Conservation (phyloP, 2,329 filamentous ascomycete species). For the Seiridium cupressi region DNA sequence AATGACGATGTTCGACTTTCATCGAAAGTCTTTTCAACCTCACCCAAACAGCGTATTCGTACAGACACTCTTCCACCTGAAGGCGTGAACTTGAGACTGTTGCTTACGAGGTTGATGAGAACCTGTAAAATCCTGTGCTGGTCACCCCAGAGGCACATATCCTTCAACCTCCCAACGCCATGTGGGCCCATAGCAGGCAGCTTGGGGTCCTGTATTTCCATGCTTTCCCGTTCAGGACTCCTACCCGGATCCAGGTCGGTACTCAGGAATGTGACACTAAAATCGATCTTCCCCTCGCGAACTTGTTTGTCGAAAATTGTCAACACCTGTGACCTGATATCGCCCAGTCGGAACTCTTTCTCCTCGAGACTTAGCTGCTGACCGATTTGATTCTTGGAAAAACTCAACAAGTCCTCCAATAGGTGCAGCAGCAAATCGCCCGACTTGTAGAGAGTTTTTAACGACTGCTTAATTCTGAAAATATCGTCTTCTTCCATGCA, state of each 20-base stretch:
- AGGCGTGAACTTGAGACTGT: conserved; percentile 88
- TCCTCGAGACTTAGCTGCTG: conserved; percentile 80
- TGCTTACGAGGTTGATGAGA: conserved; percentile 91
- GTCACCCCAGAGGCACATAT: conserved; percentile 91
- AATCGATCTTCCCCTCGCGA: conserved; percentile 72
- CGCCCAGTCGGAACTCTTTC: conserved; percentile 80
- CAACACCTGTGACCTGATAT: conserved; percentile 77
- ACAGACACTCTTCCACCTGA: conserved; percentile 72
- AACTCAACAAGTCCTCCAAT: conserved; percentile 84
- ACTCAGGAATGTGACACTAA: conserved; percentile 70
- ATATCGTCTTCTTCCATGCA: conserved; percentile 90
- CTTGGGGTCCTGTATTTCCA: conserved; percentile 30
- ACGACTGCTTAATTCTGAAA: conserved; percentile 72
- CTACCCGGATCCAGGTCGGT: conserved; percentile 32
- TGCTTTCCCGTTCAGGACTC: conserved; percentile 29
- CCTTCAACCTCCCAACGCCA: conserved; percentile 69
- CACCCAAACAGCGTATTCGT: conserved; percentile 70
- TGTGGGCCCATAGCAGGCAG: conserved; percentile 62
- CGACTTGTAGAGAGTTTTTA: conserved; percentile 87
- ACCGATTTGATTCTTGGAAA: conserved; percentile 93
- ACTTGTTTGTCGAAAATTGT: conserved; percentile 92
- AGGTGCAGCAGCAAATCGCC: conserved; percentile 82
- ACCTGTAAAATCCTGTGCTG: conserved; percentile 88
- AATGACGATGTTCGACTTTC: conserved; percentile 53
- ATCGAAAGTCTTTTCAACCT: conserved; percentile 44